These are phyloP conservation scores for Leccinum disarticulatum DNA, from an alignment of 768 basidiomycete genomes.

Conservation along the genomic window DNA sequence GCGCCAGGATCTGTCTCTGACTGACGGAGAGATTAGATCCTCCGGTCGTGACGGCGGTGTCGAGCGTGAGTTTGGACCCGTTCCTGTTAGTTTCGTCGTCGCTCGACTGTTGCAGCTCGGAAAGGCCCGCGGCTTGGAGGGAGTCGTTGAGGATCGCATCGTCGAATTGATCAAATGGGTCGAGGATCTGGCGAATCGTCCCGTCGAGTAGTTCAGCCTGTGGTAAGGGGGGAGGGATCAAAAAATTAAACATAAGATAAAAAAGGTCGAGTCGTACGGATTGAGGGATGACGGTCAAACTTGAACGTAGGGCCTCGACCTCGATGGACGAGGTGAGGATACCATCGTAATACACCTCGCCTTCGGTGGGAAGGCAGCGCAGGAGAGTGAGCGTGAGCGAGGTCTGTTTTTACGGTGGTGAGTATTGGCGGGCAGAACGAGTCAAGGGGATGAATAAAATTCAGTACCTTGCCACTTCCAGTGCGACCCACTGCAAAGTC, in stretches of 20 bases:
- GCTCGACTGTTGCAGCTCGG: not conserved
- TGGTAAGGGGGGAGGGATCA: not conserved
- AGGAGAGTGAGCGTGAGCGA: constrained; percentile 52
- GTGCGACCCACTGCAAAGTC: constrained; percentile 6
- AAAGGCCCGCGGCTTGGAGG: constrained; percentile 41
- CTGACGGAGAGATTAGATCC: constrained; percentile 41
- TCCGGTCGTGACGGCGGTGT: constrained; percentile 41
- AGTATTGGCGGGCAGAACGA: not conserved
- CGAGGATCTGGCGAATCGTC: constrained; percentile 47
- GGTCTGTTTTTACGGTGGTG: constrained; percentile 28
- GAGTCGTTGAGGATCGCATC: constrained; percentile 42
- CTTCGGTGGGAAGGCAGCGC: constrained; percentile 48
- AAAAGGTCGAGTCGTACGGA: not conserved
- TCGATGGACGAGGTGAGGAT: constrained; percentile 48
- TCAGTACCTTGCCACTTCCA: constrained; percentile 9
- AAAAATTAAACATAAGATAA: no score
- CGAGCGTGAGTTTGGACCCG: constrained; percentile 36
- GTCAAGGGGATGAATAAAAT: not conserved
- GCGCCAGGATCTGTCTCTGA: constrained; percentile 48
- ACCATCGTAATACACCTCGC: constrained; percentile 56
- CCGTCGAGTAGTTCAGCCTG: constrained; percentile 43
- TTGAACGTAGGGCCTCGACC: constrained; percentile 53
- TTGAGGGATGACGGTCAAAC: constrained; percentile 61
- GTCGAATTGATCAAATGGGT: constrained; percentile 49
- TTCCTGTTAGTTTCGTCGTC: not conserved